A percentile compares a stretch with the other conserved stretches of the same genome.
Conservation (phyloP, 352 stramenopile genomes). For the Peronospora tabacina region DNA sequence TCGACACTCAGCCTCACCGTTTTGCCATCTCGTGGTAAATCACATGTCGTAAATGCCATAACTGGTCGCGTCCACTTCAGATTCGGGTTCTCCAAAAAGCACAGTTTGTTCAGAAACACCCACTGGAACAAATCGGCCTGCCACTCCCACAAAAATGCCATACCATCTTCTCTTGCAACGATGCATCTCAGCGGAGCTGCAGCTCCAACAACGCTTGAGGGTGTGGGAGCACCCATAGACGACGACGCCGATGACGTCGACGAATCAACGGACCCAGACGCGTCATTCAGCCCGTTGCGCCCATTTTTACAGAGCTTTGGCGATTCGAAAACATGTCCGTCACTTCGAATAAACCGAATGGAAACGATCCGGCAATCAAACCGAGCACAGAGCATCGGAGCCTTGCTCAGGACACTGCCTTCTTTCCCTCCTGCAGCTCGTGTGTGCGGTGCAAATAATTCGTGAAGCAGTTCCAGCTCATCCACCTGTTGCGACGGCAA, state of each 20-base stretch:
- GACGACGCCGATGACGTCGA: slow-evolving; percentile 14
- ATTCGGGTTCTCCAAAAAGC: slow-evolving; percentile 75
- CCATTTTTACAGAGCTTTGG: slow-evolving; percentile 8
- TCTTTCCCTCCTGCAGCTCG: slow-evolving; percentile 46
- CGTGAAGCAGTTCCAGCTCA: slow-evolving; percentile 60
- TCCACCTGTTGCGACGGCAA: slow-evolving; percentile 40
- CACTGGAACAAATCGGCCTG: slow-evolving; percentile 65
- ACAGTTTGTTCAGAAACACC: slow-evolving; percentile 78
- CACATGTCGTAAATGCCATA: slow-evolving; percentile 42
- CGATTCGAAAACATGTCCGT: slow-evolving; percentile 1
- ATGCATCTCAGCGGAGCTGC: slow-evolving; percentile 50
- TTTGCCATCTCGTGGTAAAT: slow-evolving; percentile 27
- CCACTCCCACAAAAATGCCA: slow-evolving; percentile 84
- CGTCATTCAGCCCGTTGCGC: slow-evolving; percentile 12
- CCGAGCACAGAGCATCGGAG: slow-evolving; percentile 58
- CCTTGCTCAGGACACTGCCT: slow-evolving; percentile 50
- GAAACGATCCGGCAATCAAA: slow-evolving; percentile 66
- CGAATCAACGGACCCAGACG: slow-evolving; percentile 7
- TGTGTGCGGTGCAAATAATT: slow-evolving; percentile 48
- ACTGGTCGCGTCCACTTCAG: slow-evolving; percentile 75
- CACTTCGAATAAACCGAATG: slow-evolving; percentile 48
- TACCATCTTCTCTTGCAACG: slow-evolving; percentile 65
- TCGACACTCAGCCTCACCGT: slow-evolving; percentile 1
- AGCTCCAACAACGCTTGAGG: slow-evolving; percentile 10
- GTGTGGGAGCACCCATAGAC: background rate